Base-by-base conservation (phyloP, 192 early-diverging fungal species). In the Linnemannia elongata region DNA sequence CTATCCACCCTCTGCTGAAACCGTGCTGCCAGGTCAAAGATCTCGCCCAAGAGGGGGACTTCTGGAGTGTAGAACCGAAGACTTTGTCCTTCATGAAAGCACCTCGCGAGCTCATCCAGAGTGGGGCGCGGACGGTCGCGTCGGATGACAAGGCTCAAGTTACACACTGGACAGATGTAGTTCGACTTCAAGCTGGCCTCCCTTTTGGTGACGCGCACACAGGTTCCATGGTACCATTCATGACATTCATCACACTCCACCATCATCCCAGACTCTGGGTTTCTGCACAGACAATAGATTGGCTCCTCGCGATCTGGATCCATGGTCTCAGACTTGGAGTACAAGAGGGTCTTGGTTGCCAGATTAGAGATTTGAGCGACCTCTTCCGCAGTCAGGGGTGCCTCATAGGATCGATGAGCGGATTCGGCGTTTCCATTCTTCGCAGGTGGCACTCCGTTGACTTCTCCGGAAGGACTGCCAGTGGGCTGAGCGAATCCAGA, bases 181-280 rank as follows among this genome's bases (percentile, higher is more conserved):
- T 88, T 86, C 20, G 82, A 89, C 36, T 83, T 89, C 35, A 77
- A 72, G 6, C 88, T 88, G 24, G 89, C 87, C 13, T 91, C 90
- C 44, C 75, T 78, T 6, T 80, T 81, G 9, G 82, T 83, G 30
- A 93, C 69, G 17, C 90, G 88, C 12, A 95, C 83, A 77, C 95
- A 95, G 8, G 84, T 81, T 9, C 90, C 88, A 70, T 95, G 95
- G 80, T 93, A 95, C 95, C 93, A 93, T 42, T 94, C 94, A 22
- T 88, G 80, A 78, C 95, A 95, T 20, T 87, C 76, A 77, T 93
- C 93, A 76, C 94, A 95, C 75, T 93, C 91, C 13, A 94, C 90
- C 94, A 95, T 95, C 80, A 92, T 82, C 3, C 92, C 94, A 47
- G 85, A 77, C 55, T 95, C 94, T 4, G 91, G 80, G 30, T 84